phyloP scores from a whole-genome alignment of 352 stramenopile species.

The Pythium grandisporangium region DNA sequence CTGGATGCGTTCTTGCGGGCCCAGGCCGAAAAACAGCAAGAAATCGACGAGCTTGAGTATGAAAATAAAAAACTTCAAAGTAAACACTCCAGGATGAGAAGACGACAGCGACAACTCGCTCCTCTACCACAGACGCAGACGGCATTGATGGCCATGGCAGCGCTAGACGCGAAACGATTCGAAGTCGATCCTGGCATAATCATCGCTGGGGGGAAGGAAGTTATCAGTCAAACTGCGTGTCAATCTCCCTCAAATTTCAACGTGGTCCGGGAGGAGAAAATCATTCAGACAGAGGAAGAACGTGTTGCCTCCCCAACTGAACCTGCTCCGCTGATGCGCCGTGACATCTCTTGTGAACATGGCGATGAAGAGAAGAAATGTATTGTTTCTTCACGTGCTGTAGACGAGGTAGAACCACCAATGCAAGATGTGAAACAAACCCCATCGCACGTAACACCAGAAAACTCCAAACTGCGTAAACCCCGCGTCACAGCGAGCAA shows the following conservation, averaged over 20 bases:
- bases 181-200: conserved; percentile 33
- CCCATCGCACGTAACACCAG: too few species aligned
- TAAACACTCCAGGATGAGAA: conserved; percentile 32
- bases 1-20: conserved; percentile 49
- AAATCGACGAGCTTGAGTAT: conserved; percentile 42
- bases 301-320: too few species aligned
- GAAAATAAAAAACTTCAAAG: conserved; percentile 48
- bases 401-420: conserved; percentile 3
- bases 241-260: too few species aligned
- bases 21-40: conserved; percentile 52
- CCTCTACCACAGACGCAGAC: too few species aligned
- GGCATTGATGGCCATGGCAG: conserved; percentile 40
- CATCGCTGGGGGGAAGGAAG: background rate
- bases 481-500: too few species aligned
- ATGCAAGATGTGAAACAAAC: too few species aligned
- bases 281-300: conserved; percentile 49
- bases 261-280: conserved; percentile 52
- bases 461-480: too few species aligned
- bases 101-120: conserved; percentile 12
- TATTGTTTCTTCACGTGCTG: too few species aligned
- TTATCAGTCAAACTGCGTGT: background rate
- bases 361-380: too few species aligned
- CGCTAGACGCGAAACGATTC: conserved; percentile 54
- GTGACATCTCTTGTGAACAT: too few species aligned
- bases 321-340: too few species aligned